These are phyloP conservation scores for Blastobotrys peoriensis DNA, from an alignment of 805 yeast genomes.

Conservation along the genomic window DNA sequence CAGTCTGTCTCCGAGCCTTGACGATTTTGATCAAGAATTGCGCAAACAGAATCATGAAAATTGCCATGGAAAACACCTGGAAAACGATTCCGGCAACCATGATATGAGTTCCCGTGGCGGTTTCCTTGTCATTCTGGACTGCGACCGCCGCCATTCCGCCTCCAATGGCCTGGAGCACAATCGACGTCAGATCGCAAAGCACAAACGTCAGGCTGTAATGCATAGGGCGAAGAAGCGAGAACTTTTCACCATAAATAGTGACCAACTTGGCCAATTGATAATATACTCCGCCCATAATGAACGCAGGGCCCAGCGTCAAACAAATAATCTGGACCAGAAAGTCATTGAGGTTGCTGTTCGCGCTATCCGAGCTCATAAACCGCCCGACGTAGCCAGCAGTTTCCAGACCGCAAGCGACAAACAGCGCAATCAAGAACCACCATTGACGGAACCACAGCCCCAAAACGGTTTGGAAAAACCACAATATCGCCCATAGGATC, in stretches of 20 bases:
- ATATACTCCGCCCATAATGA: constrained; percentile 80
- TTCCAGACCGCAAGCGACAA: constrained; percentile 54
- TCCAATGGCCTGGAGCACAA: constrained; percentile 66
- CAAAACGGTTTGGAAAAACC: constrained; percentile 37
- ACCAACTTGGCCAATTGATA: constrained; percentile 61
- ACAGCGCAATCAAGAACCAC: constrained; percentile 60
- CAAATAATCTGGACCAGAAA: constrained; percentile 62
- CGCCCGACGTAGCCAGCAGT: constrained; percentile 65
- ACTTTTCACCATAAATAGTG: constrained; percentile 52
- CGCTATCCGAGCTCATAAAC: constrained; percentile 37
- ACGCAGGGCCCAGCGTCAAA: constrained; percentile 75
- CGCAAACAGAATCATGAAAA: constrained; percentile 48
- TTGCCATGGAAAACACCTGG: constrained; percentile 65
- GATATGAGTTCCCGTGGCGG: constrained; percentile 49
- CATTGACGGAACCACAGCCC: constrained; percentile 47
- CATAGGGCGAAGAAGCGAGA: constrained; percentile 49
- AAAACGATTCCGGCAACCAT: constrained; percentile 76
- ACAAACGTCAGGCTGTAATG: constrained; percentile 61
- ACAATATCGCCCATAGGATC: constrained; percentile 46
- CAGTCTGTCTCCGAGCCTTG: neutral
- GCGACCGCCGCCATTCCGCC: constrained; percentile 64
- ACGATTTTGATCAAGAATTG: constrained; percentile 32
- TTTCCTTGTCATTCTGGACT: constrained; percentile 27
- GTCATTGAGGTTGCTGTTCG: constrained; percentile 30
- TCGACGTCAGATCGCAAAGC: constrained; percentile 55